Evolutionary conservation across 768 basidiomycete species (phyloP).

Genomic region (Mycena latifolia): DNA sequence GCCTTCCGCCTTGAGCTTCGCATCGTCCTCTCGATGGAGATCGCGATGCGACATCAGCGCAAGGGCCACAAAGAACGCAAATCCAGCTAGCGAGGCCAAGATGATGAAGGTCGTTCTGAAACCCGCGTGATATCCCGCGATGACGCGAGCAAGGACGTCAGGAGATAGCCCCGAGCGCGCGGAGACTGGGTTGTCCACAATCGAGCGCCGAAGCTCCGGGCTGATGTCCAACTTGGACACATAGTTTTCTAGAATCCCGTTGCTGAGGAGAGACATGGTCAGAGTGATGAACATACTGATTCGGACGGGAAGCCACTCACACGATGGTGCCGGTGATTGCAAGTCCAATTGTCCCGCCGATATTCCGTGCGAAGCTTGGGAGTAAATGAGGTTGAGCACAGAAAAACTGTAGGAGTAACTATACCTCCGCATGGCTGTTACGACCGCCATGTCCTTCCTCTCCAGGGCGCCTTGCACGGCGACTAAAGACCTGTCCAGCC

Average conservation of each 20-base stretch:
- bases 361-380: conserved; percentile 38
- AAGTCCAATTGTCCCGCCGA: conserved; percentile 40
- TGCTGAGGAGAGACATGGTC: conserved; percentile 16
- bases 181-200: conserved; percentile 35
- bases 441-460: conserved; percentile 40
- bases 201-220: conserved; percentile 23
- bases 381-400: not conserved
- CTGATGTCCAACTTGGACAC: conserved; percentile 27
- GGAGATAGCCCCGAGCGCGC: conserved; percentile 28
- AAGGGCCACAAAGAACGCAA: conserved; percentile 36
- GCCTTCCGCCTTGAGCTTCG: conserved; percentile 34
- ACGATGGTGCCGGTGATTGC: conserved; percentile 38
- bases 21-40: conserved; percentile 39
- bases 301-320: conserved; percentile 17
- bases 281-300: no score
- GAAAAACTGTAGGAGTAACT: not conserved
- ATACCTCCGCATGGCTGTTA: conserved; percentile 38
- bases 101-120: conserved; percentile 40
- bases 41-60: conserved; percentile 36
- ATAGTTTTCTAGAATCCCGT: conserved; percentile 29
- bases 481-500: conserved; percentile 31
- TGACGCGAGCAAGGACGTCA: conserved; percentile 21
- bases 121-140: conserved; percentile 35
- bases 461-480: conserved; percentile 39
- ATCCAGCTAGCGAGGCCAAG: conserved; percentile 35